These are phyloP conservation scores for Yamadazyma nakazawae DNA, from an alignment of 805 yeast species.

Conservation along the genomic window DNA sequence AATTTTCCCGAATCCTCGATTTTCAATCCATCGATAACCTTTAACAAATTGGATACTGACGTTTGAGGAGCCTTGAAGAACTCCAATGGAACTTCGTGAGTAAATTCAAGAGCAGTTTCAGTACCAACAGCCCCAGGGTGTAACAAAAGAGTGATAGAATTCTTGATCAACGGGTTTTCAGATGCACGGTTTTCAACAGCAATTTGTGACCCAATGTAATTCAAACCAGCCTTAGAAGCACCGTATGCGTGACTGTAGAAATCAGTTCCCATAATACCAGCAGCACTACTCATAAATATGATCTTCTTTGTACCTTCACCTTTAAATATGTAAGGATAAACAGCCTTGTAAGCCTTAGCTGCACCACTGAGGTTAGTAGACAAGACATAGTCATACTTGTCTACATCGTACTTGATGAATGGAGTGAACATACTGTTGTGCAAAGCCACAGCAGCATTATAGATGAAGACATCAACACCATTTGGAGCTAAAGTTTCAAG, in stretches of 20 bases:
- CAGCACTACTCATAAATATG: slow-evolving; percentile 19
- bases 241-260: slow-evolving; percentile 21
- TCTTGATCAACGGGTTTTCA: slow-evolving; percentile 19
- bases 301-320: slow-evolving; percentile 14
- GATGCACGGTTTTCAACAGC: slow-evolving; percentile 18
- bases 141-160: slow-evolving; percentile 18
- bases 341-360: slow-evolving; percentile 11
- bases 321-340: slow-evolving; percentile 10
- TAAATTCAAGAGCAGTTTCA: slow-evolving; percentile 16
- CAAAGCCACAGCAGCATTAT: slow-evolving; percentile 8
- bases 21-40: too few species aligned
- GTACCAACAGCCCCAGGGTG: slow-evolving; percentile 37
- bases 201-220: slow-evolving; percentile 24
- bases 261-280: not conserved
- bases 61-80: too few species aligned
- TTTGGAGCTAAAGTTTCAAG: slow-evolving; percentile 8
- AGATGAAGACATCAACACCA: slow-evolving; percentile 24
- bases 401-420: slow-evolving; percentile 4
- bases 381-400: not conserved
- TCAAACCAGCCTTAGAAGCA: slow-evolving; percentile 37
- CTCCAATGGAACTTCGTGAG: too few species aligned
- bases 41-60: too few species aligned
- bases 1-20: too few species aligned
- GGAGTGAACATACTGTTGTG: not conserved
- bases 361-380: slow-evolving; percentile 10